Percentiles rank a stretch among this genome's conserved stretches.
Conservation (phyloP, 1,284 basidiomycete genomes). For the Fomitopsis palustris region DNA sequence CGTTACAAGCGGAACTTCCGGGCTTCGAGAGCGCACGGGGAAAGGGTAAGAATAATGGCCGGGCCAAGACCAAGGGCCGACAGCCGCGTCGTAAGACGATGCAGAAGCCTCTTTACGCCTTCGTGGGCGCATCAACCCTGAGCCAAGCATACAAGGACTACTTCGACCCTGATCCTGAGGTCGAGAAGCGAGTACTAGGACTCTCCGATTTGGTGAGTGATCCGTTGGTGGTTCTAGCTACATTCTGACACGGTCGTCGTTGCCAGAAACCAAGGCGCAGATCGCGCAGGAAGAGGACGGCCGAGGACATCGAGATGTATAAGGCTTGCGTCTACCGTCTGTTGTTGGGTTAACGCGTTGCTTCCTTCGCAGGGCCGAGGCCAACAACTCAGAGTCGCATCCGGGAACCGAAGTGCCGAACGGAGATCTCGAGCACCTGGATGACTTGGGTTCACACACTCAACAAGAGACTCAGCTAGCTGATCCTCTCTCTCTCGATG, state of each 20-base stretch:
- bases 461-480: constrained; percentile 48
- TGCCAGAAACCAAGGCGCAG: constrained; percentile 28
- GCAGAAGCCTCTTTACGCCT: constrained; percentile 55
- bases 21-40: neutral
- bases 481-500: neutral
- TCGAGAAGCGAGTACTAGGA: constrained; percentile 58
- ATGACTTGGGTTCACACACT: constrained; percentile 38
- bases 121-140: constrained; percentile 44
- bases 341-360: neutral
- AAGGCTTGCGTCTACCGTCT: constrained; percentile 3
- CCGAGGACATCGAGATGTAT: constrained; percentile 20
- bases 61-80: constrained; percentile 40
- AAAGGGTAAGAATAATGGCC: constrained; percentile 19
- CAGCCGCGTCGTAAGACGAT: constrained; percentile 44
- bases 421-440: constrained; percentile 11
- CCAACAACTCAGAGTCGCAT: constrained; percentile 2
- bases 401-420: constrained; percentile 3
- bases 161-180: constrained; percentile 56
- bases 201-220: constrained; percentile 51
- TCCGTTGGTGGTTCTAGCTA: neutral
- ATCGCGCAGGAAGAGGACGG: constrained; percentile 15
- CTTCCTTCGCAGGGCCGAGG: constrained; percentile 1
- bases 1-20: neutral
- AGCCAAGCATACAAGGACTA: constrained; percentile 56
- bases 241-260: constrained; percentile 6